Evolutionary conservation across 1,284 basidiomycete genomes (phyloP), one percentile per base, ranked within the genome.

Genomic region (Cryptococcus sp.): DNA sequence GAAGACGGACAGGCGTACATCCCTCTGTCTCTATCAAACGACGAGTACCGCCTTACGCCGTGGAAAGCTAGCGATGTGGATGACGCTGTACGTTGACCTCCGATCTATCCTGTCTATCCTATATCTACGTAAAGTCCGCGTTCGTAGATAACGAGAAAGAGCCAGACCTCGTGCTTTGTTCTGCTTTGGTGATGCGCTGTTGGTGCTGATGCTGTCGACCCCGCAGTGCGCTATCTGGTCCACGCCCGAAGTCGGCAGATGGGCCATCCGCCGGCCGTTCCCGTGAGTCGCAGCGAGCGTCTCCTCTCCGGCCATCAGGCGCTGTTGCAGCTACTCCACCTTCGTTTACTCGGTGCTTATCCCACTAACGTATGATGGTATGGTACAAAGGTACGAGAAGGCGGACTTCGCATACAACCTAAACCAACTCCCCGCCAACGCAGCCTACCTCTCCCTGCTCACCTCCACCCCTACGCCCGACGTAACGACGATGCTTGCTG

Each of bases 161-260:
- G n/a, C n/a, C n/a, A 35, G 31, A 35, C 25, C 25, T 25, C 13
- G 8, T 35, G 31, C 7, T 35, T 8, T 35, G 4, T 8, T 35
- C 8, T 35, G 7, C 31, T 45, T 8, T 45, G 22, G 42, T 45
- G 42, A 3, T 23, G 5, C 7, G 35, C 19, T 20, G 25, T 15
- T 38, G 11, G 11, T 35, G 41, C 11, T 13, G 17, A 17, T 23
- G 23, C 42, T 10, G 10, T 40, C 13, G 19, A 6, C 23, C 22
- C 27, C 10, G 17, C 39, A 61, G 59, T 27, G 56, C 15, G 47
- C 22, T 15, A 35, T 56, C 17, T 64, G 41, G 47, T 52, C 59
- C 47, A 46, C 59, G 20, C 62, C 62, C 3, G 47, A 52, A 15
- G 47, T 61, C 13, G 62, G 56, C 25, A 54, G 53, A 53, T 64